Evolutionary conservation across 1,284 basidiomycete genomes (phyloP).

Genomic region (Moesziomyces aphidis): DNA sequence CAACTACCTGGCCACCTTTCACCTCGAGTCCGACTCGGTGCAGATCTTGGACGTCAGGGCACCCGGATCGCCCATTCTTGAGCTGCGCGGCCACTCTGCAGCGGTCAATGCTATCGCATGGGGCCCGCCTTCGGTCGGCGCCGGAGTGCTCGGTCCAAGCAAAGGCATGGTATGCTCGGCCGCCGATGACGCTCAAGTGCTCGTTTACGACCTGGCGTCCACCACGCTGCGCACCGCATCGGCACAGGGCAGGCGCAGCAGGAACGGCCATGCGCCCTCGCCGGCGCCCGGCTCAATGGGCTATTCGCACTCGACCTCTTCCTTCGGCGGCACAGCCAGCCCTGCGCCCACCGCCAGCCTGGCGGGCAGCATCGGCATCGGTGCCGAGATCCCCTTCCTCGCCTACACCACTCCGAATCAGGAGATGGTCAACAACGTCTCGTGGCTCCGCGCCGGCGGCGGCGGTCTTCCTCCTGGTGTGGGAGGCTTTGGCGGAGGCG

Average conservation of each 20-base stretch:
- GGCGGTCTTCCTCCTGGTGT: slow-evolving; percentile 32
- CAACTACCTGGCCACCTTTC: slow-evolving; percentile 68
- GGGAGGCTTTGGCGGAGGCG: slow-evolving; percentile 30
- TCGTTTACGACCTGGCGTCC: slow-evolving; percentile 66
- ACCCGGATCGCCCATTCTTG: slow-evolving; percentile 65
- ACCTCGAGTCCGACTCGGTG: slow-evolving; percentile 63
- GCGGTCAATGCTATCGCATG: slow-evolving; percentile 65
- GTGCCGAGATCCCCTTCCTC: slow-evolving; percentile 63
- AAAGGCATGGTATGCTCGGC: slow-evolving; percentile 68
- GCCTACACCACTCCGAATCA: slow-evolving; percentile 60
- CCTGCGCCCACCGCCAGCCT: slow-evolving; percentile 42
- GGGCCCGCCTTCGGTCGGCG: slow-evolving; percentile 62
- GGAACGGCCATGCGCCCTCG: slow-evolving; percentile 57
- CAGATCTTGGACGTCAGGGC: slow-evolving; percentile 67
- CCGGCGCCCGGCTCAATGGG: slow-evolving; percentile 47
- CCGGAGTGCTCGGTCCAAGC: slow-evolving; percentile 52
- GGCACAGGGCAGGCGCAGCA: slow-evolving; percentile 63
- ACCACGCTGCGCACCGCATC: slow-evolving; percentile 63
- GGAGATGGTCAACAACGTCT: slow-evolving; percentile 67
- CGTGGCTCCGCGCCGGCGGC: slow-evolving; percentile 58
- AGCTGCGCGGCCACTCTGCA: slow-evolving; percentile 63
- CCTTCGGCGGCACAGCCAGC: slow-evolving; percentile 43
- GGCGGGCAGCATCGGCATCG: slow-evolving; percentile 52
- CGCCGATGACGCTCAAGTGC: slow-evolving; percentile 65
- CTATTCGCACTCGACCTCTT: slow-evolving; percentile 42